Base-by-base conservation (phyloP, 768 basidiomycete species). In the Auriscalpium orientale region DNA sequence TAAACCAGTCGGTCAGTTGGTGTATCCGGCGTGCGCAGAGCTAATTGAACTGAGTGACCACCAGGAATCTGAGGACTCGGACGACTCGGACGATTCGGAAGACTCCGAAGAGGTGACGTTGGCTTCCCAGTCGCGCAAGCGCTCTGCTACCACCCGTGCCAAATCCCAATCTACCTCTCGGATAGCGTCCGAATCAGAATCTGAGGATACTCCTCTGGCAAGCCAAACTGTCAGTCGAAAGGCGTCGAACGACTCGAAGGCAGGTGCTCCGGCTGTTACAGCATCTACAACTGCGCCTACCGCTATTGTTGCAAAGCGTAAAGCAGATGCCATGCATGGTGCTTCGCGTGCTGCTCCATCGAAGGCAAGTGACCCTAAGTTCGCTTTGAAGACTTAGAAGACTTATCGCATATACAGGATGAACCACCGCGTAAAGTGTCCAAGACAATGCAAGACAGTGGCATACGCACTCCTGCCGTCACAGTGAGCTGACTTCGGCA, bases 21-120 rank as follows among this genome's bases (percentile, higher is more conserved):
- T 7, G 28, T 28, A 28, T 7, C 4, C 28, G 28, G 28, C 28
- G 28, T 7, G 28, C 28, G 28, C 28, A 28, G 28, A 28, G 28
- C 28, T 7, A 28, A 28, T 4, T 28, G n/a, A n/a, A 28, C 28
- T 28, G 28, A 28, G 7, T 28, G 7, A 28, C 28, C 4, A 28
- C 7, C 28, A 28, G 28, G 28, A 28, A 28, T 28, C 4, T 28
- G 28, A 28, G 2, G 28, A 28, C 28, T 44, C 60, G 56, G 49
- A 13, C 50, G n/a, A 18, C 36, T 35, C 51, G 6, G 55, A 50
- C 12, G 55, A 51, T 6, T 61, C 59, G 18, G 60, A 51, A 7
- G 60, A 60, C 18, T n/a, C 53, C 28, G 59, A 54, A 40, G 46
- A 56, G 22, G 48, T 48, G n/a, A 34, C 1, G 33, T 20, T 43